Evolutionary conservation across 495 filamentous ascomycete species (phyloP), one percentile per base, ranked within the genome.

Genomic region (Collariella sp.): DNA sequence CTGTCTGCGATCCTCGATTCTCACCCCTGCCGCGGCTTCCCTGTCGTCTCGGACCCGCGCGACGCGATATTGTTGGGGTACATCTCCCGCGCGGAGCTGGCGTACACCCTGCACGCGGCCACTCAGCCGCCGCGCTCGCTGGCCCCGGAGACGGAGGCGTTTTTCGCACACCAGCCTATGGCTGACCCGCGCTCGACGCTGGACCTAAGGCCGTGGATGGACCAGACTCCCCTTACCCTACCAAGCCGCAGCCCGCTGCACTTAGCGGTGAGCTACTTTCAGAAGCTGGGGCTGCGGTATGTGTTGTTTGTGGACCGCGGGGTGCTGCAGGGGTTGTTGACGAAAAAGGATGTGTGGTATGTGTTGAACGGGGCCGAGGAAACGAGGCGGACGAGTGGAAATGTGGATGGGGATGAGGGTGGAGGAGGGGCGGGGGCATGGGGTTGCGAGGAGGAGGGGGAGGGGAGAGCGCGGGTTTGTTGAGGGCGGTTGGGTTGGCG

Each of bases 271-370:
- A 83, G 80, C 35, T 89, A 97, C 78, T 97, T 98, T 71, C 88
- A 94, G 71, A 90, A 89, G 63, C 78, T 98, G 7, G 93, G 93
- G 18, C 68, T 98, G 40, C 79, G 91, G 34, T 96, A 97, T 69
- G 83, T 98, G 5, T 68, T 97, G 3, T 96, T 97, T 69, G 78
- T 79, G 38, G 85, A 94, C 48, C 80, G 83, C 57, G 94, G 93
- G 9, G 76, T 82, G 31, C 67, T 98, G 38, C 83, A 87, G 66
- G 93, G 93, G 1, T 64, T 98, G 43, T 69, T 97, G 60, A 98
- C 94, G 19, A 97, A 97, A 77, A 97, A 98, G 73, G 93, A 98
- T 71, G 83, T 95, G n/a, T 96, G 89, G 87, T 89, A 86, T 61
- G 82, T 95, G 18, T 72, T 98, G 11, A 90, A 95, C 65, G 86